Evolutionary conservation across 192 early-diverging fungal species (phyloP).

Genomic region (Chytriomyces hyalinus): DNA sequence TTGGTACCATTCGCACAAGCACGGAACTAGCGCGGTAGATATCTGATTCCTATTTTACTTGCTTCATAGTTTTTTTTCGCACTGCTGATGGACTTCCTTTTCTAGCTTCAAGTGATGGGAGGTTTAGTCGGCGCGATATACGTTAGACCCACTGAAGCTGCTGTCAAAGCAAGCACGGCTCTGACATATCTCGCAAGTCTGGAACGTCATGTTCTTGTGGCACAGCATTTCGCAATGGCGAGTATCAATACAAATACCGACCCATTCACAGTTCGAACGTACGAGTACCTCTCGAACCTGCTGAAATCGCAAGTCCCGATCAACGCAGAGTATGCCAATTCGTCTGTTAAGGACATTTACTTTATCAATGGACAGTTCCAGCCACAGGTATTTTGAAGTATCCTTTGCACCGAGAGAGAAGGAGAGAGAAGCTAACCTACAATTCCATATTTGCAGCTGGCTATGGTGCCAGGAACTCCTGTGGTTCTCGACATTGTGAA

Average conservation of each 20-base stretch:
- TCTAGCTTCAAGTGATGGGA: not conserved
- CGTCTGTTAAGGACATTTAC: not conserved
- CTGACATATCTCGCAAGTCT: not conserved
- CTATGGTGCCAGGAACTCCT: not conserved
- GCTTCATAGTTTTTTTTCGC: too few relatives aligned
- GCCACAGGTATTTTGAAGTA: not conserved
- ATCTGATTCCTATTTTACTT: too few relatives aligned
- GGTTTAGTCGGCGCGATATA: not conserved
- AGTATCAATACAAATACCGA: not conserved
- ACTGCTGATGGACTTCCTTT: too few relatives aligned
- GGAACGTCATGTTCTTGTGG: not conserved
- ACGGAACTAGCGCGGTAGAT: not conserved
- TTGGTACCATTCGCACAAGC: not conserved
- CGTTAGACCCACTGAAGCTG: not conserved
- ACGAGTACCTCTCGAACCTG: not conserved
- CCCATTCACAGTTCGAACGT: slow-evolving; percentile 6
- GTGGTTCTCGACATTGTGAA: not conserved
- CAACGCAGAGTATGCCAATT: not conserved
- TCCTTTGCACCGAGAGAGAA: too few relatives aligned
- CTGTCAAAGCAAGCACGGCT: not conserved
- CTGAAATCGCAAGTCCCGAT: not conserved
- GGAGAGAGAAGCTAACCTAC: too few relatives aligned
- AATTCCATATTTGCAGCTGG: not conserved
- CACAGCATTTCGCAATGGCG: not conserved
- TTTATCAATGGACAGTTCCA: slow-evolving; percentile 9